Evolutionary conservation across 1,284 basidiomycete species (phyloP).

Genomic region (Coniferiporia sulphurascens): DNA sequence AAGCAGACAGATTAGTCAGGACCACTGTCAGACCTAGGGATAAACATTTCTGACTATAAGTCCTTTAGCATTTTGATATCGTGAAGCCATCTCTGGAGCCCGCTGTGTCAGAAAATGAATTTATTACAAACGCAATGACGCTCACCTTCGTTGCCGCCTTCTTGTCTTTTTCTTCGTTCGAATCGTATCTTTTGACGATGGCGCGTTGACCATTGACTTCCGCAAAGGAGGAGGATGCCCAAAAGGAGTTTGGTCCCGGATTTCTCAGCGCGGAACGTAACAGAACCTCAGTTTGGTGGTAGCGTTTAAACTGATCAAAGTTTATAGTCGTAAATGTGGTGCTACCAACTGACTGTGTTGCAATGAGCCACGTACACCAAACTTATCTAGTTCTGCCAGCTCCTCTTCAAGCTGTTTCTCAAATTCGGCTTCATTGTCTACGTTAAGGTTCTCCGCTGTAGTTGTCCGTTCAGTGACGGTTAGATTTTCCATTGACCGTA

Average conservation of each 20-base stretch:
- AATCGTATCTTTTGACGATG: constrained; percentile 43
- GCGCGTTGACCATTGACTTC: constrained; percentile 36
- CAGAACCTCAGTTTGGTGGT: constrained; percentile 44
- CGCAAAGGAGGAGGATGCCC: constrained; percentile 38
- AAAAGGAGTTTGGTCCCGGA: constrained; percentile 40
- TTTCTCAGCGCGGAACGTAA: constrained; percentile 31
- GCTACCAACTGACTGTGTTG: background rate
- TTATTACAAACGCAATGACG: background rate
- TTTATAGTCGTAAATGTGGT: constrained; percentile 1
- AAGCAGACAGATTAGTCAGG: background rate
- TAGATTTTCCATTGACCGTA: background rate
- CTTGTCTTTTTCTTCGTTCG: constrained; percentile 36
- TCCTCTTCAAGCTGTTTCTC: constrained; percentile 8
- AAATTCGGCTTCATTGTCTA: background rate
- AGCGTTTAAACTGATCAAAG: constrained; percentile 42
- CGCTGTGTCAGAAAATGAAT: background rate
- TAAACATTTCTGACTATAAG: constrained; percentile 38
- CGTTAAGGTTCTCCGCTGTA: background rate
- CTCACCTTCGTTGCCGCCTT: background rate
- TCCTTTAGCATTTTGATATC: constrained; percentile 49
- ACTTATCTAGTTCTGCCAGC: constrained; percentile 26
- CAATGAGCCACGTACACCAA: constrained; percentile 31
- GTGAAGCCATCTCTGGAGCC: constrained; percentile 39
- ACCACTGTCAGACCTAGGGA: background rate
- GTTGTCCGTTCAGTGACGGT: background rate